Conservation (phyloP, 2,329 filamentous ascomycete genomes). For the Pseudogymnoascus pannorum region DNA sequence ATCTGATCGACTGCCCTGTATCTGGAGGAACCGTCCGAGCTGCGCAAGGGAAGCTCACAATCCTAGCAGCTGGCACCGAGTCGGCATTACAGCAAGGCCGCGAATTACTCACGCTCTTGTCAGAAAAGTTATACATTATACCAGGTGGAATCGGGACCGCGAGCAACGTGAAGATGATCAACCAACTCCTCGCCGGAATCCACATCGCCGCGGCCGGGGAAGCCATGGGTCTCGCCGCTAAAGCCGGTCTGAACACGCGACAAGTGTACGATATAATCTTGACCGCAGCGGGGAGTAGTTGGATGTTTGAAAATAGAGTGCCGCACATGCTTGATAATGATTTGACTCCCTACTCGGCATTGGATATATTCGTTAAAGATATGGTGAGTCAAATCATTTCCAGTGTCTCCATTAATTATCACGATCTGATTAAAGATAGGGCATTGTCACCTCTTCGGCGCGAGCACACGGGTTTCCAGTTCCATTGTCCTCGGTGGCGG, state of each 20-base stretch:
- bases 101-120: slow-evolving; percentile 56
- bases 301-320: neutral
- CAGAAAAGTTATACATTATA: slow-evolving; percentile 56
- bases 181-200: slow-evolving; percentile 56
- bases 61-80: slow-evolving; percentile 61
- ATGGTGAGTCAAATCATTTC: slow-evolving; percentile 24
- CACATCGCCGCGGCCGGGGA: slow-evolving; percentile 56
- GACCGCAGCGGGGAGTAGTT: neutral
- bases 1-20: slow-evolving; percentile 64
- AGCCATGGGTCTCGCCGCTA: slow-evolving; percentile 51
- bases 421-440: neutral
- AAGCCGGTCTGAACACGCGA: slow-evolving; percentile 44
- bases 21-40: slow-evolving; percentile 63
- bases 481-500: slow-evolving; percentile 25
- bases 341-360: slow-evolving; percentile 32
- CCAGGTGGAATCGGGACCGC: slow-evolving; percentile 52
- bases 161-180: slow-evolving; percentile 56
- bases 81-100: slow-evolving; percentile 49
- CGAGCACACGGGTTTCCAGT: slow-evolving; percentile 27
- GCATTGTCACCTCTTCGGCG: slow-evolving; percentile 22
- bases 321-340: slow-evolving; percentile 22
- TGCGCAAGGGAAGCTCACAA: slow-evolving; percentile 64
- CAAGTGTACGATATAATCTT: slow-evolving; percentile 9
- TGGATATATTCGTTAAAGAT: slow-evolving; percentile 32
- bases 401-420: neutral